Conservation (phyloP, 352 stramenopile species). For the Phytophthora citricola region DNA sequence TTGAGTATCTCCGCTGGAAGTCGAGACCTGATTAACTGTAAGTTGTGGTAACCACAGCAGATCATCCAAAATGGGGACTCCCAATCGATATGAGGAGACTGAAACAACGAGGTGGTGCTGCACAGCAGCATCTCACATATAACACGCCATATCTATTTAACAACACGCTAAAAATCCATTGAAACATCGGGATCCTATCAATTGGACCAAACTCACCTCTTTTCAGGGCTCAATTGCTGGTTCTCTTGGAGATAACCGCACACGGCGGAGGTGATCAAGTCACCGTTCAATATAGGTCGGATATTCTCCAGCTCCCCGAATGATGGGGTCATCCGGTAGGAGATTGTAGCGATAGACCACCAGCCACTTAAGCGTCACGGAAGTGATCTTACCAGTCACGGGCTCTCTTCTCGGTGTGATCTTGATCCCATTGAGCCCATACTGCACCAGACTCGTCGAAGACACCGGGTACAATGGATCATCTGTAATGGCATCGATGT, state of each 20-base stretch:
- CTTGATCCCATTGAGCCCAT: conserved; percentile 29
- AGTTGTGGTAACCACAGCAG: too few species aligned
- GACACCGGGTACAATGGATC: conserved; percentile 32
- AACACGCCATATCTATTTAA: background rate
- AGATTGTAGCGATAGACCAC: conserved; percentile 45
- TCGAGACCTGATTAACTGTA: too few species aligned
- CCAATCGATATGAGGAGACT: too few species aligned
- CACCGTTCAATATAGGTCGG: conserved; percentile 38
- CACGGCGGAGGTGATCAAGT: conserved; percentile 32
- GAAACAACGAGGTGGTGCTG: too few species aligned
- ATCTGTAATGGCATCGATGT: conserved; percentile 37
- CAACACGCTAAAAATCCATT: conserved; percentile 1
- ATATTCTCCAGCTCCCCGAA: conserved; percentile 28
- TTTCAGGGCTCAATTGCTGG: conserved; percentile 4
- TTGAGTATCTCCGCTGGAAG: too few species aligned
- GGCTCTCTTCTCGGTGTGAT: conserved; percentile 35
- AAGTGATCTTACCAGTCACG: conserved; percentile 15
- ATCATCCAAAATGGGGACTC: too few species aligned
- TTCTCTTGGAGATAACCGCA: conserved; percentile 30
- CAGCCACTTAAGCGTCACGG: conserved; percentile 37
- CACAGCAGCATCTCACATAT: too few species aligned
- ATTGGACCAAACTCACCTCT: background rate
- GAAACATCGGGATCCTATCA: background rate
- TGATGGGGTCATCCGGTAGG: conserved; percentile 29
- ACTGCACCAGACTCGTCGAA: conserved; percentile 16